A percentile compares a stretch with the other conserved stretches of the same genome.
Conservation (phyloP, 805 yeast genomes). For the Candida sakaeoensis region DNA sequence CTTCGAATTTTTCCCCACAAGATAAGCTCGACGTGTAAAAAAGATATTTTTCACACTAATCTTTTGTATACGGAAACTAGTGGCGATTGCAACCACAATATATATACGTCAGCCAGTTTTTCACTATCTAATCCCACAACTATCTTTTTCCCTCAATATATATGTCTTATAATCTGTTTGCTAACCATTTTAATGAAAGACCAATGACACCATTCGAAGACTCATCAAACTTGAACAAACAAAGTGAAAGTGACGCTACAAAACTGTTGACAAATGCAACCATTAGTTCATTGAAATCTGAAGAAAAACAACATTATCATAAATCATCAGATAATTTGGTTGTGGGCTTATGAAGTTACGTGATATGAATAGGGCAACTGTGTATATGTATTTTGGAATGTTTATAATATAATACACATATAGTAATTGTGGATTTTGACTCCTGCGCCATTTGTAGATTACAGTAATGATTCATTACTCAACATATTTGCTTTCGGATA, state of each 20-base stretch:
- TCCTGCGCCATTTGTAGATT: no score
- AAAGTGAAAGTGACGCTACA: no score
- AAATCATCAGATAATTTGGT: conserved; percentile 25
- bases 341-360: conserved; percentile 15
- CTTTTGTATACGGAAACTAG: neutral
- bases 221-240: neutral
- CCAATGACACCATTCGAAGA: conserved; percentile 7
- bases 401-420: no score
- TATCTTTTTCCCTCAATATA: neutral
- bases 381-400: no score
- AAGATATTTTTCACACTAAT: no score
- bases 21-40: neutral
- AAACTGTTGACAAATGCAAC: neutral
- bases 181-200: conserved; percentile 7
- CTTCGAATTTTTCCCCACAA: conserved; percentile 1
- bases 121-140: neutral
- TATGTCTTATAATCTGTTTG: conserved; percentile 4
- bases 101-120: neutral
- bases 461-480: no score
- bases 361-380: neutral
- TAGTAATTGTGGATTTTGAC: no score
- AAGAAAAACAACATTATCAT: conserved; percentile 18
- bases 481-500: neutral
- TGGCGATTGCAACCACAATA: neutral
- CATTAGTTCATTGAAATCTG: conserved; percentile 10